Conservation (phyloP, 2,329 filamentous ascomycete species). For the Neospermospora avenae region DNA sequence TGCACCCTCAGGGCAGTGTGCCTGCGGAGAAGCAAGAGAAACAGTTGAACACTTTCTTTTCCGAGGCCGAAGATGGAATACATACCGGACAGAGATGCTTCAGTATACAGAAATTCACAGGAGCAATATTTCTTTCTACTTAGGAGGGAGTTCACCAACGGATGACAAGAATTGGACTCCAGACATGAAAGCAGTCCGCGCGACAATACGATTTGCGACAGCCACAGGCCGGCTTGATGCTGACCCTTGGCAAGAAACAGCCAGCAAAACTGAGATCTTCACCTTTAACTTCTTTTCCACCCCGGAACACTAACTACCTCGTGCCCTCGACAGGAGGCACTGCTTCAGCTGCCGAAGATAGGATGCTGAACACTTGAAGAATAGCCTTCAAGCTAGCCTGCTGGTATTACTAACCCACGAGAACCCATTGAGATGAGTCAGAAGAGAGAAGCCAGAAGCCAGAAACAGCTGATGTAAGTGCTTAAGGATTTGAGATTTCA, state of each 20-base stretch:
- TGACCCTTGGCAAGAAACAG: not conserved
- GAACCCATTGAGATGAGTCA: no score
- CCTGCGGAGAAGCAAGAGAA: not conserved
- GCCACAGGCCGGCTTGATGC: constrained; percentile 7
- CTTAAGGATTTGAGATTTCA: no score
- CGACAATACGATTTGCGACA: constrained; percentile 24
- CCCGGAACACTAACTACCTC: no score
- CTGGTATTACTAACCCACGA: no score
- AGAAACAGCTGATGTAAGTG: no score
- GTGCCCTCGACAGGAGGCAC: not conserved
- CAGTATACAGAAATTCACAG: constrained; percentile 25
- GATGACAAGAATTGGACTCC: constrained; percentile 26
- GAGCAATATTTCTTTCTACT: constrained; percentile 32
- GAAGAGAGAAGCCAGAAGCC: no score
- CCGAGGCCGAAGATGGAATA: constrained; percentile 16
- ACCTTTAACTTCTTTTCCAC: no score
- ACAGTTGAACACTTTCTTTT: constrained; percentile 21
- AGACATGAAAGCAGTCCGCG: constrained; percentile 28
- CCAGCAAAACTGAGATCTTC: no score
- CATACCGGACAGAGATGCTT: constrained; percentile 22
- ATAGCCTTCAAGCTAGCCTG: not conserved
- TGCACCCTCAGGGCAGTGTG: not conserved
- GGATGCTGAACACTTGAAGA: not conserved
- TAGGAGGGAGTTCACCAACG: constrained; percentile 28
- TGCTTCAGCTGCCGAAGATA: not conserved